Evolutionary conservation across 768 basidiomycete genomes (phyloP).

Genomic region (Lactarius psammicola): DNA sequence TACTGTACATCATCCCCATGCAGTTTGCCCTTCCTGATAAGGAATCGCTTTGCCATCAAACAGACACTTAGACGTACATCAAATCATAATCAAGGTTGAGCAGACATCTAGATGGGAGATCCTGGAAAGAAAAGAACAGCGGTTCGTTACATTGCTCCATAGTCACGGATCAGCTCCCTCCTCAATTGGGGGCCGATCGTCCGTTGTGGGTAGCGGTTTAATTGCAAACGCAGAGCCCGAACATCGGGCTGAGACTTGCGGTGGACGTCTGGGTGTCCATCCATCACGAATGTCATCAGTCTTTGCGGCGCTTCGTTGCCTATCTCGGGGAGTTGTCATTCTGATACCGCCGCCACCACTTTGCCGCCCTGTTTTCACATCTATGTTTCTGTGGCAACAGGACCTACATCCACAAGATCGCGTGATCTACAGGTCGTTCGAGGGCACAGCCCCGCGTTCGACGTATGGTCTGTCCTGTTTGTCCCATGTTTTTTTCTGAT

Average conservation of each 20-base stretch:
- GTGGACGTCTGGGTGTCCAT: background rate
- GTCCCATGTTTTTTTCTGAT: slow-evolving; percentile 6
- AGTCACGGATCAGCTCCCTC: background rate
- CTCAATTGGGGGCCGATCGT: background rate
- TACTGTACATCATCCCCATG: background rate
- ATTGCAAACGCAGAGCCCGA: background rate
- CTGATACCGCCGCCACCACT: background rate
- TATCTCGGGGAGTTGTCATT: background rate
- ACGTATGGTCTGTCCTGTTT: background rate
- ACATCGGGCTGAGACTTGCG: too few relatives aligned
- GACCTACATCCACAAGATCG: background rate
- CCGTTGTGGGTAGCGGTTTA: background rate
- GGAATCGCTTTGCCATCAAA: background rate
- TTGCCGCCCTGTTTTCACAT: background rate
- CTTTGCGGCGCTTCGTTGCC: background rate
- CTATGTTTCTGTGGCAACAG: slow-evolving; percentile 12
- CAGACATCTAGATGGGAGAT: background rate
- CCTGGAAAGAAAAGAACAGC: background rate
- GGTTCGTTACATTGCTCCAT: background rate
- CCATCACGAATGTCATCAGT: background rate
- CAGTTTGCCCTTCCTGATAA: background rate
- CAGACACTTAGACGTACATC: background rate
- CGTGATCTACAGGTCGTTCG: slow-evolving; percentile 3
- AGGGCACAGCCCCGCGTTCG: background rate
- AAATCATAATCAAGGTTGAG: background rate